phyloP scores from a whole-genome alignment of 768 basidiomycete genomes.

The Lentinula guzmanii region DNA sequence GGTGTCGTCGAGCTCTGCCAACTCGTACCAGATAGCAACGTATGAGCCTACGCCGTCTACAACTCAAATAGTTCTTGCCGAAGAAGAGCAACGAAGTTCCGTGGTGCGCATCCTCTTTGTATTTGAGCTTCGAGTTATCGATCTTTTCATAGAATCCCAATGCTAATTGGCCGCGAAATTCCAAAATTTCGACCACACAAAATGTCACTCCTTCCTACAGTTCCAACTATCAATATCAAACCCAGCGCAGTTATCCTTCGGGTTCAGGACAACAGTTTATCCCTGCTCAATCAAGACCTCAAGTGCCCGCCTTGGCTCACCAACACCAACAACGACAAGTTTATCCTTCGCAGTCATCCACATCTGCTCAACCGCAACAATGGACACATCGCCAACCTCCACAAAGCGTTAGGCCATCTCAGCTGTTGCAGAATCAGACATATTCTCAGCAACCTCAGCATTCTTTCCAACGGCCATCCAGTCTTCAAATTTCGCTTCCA shows the following conservation, averaged over 20 bases:
- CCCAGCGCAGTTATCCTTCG: neutral
- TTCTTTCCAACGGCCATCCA: neutral
- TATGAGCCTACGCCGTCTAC: neutral
- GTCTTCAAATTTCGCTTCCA: neutral
- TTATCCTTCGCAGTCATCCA: neutral
- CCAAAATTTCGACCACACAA: neutral
- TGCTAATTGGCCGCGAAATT: neutral
- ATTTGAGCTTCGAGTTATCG: neutral
- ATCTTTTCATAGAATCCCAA: neutral
- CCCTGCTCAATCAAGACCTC: neutral
- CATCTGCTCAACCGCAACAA: neutral
- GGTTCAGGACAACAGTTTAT: neutral
- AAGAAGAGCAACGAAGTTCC: neutral
- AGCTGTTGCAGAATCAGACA: neutral
- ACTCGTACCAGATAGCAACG: neutral
- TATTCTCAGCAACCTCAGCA: neutral
- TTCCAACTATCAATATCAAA: neutral
- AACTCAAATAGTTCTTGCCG: neutral
- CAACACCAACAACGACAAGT: neutral
- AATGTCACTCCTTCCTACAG: neutral
- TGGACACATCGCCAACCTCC: neutral
- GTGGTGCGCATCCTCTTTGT: neutral
- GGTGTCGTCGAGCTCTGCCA: neutral
- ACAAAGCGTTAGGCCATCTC: neutral
- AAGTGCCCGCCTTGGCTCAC: neutral